Evolutionary conservation across 495 filamentous ascomycete species (phyloP), one percentile per base, ranked within the genome.

Genomic region (Podospora sp.): DNA sequence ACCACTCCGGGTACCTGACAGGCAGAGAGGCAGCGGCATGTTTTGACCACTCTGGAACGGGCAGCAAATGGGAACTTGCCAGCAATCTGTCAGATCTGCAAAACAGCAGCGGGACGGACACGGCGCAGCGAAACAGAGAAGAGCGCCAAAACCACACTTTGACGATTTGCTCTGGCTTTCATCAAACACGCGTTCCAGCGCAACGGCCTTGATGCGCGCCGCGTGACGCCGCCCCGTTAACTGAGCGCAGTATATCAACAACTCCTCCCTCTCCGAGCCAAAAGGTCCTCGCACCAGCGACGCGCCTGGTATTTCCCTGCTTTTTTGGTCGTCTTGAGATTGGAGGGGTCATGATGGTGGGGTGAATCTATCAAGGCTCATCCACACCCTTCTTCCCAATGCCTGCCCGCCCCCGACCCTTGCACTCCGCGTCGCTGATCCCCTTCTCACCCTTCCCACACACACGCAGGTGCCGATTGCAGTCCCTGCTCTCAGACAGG

Each of bases 1-100:
- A 46, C 63, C 46, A 52, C 35, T 29, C 63, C 63, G 63, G 63
- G 63, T 65, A 65, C 63, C 63, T 65, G 63, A 65, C 63, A 64
- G 62, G 62, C 3, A 64, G 22, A 56, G 49, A 53, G 55, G 58
- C 62, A 57, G 52, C 62, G 21, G 50, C 49, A 20, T 53, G n/a
- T 53, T 55, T 55, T 20, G 49, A 18, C 20, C 20, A 8, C 40
- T 29, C 24, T 25, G 27, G 35, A 35, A 33, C 20, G 63, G 29
- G 27, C 26, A 52, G 52, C 63, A 65, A 65, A 65, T 65, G 53
- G 40, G 52, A 36, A 40, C 9, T 29, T 57, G 63, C 63, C 63
- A 65, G 52, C 63, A 63, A 52, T 63, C 22, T 40, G 25, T 26
- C 40, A 14, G 21, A 16, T 18, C 14, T 51, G 24, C 22, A 22